Conservation (phyloP, 805 yeast genomes). For the Zygoascus bituminiphila region DNA sequence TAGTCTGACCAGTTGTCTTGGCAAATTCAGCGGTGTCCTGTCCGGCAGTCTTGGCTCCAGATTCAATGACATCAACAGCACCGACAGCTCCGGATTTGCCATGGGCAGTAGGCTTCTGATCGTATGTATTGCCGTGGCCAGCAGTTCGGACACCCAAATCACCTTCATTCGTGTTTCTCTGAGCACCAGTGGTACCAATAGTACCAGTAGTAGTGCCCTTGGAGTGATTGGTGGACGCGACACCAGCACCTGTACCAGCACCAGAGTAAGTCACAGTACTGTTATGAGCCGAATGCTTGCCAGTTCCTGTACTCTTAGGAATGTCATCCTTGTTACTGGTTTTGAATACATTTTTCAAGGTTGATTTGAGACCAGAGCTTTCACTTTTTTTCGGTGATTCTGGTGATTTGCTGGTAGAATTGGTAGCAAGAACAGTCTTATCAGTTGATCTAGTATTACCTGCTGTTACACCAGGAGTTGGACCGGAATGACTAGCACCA, state of each 20-base stretch:
- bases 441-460: too few relatives aligned
- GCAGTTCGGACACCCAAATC: neutral
- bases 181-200: neutral
- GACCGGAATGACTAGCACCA: neutral
- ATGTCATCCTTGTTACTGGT: neutral
- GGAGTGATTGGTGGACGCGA: neutral
- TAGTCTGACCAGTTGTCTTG: neutral
- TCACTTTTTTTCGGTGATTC: too few relatives aligned
- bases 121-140: neutral
- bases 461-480: too few relatives aligned
- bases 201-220: neutral
- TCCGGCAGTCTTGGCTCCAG: neutral
- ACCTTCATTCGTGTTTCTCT: neutral
- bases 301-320: neutral
- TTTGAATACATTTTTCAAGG: neutral
- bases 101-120: too few relatives aligned
- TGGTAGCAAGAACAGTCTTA: too few relatives aligned
- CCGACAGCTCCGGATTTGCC: too few relatives aligned
- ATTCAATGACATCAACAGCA: too few relatives aligned
- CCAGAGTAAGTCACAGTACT: too few relatives aligned
- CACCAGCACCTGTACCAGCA: neutral
- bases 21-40: neutral
- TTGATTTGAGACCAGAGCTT: too few relatives aligned
- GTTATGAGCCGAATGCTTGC: too few relatives aligned
- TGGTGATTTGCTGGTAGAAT: too few relatives aligned